Base-by-base conservation (phyloP, 805 yeast species). In the Torulaspora delbrueckii region DNA sequence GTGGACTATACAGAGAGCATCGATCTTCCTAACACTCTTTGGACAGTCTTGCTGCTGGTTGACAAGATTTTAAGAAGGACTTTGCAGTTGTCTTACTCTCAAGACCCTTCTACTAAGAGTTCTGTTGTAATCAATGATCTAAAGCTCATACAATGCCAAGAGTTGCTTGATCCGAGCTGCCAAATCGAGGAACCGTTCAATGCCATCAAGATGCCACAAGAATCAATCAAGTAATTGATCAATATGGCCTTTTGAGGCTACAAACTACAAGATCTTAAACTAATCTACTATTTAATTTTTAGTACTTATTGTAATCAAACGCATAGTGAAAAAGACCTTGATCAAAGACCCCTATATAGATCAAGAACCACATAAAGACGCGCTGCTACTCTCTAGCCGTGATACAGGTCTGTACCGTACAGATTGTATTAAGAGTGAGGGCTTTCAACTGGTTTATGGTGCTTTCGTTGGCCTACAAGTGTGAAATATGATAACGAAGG, bases 1-100 rank as follows among this genome's bases (percentile, higher is more conserved):
- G 25, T 41, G 9, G 26, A 22, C 24, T 26, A 24, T 8, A 35
- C 38, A 16, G 37, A 24, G 16, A 24, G 55, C 51, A 12, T 42
- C 31, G 19, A 18, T 16, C 45, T 53, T n/a, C 43, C 45, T 0
- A 48, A 52, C 0, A 69, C 80, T 2, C 53, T 77, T 24, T 65
- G 65, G 16, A 68, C 69, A 40, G 71, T 75, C 0, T 52, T 76
- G 4, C 52, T 65, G 2, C 62, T 67, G 18, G 73, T 76, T 25
- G 71, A 69, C 25, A 58, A 63, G 25, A 78, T 78, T 2, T 55
- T 78, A 13, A 54, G 61, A 19, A 48, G 69, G 19, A 75, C 81
- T 0, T 67, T 65, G 37, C 59, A 67, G 3, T 32, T 47, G 43
- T 32, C 33, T 31, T 25, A 13, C 23, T 43, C 14, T 40, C 42